Evolutionary conservation across 2,329 filamentous ascomycete genomes (phyloP), one percentile per base, ranked within the genome.

Genomic region (Xylariaceae sp.): DNA sequence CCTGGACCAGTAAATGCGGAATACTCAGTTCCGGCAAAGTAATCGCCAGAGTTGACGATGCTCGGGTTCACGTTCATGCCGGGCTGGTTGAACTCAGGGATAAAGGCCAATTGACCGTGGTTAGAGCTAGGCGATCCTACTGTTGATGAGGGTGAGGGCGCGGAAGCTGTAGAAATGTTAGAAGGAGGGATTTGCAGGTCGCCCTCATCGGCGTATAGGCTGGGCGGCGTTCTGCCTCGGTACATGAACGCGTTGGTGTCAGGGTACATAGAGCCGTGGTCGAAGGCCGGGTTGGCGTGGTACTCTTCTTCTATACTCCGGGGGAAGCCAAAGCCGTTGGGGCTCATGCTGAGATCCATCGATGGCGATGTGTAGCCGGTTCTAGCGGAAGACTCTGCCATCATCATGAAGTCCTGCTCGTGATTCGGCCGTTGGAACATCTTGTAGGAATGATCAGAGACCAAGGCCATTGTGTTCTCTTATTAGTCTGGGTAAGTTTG

Each of bases 101-200:
- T 79, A 67, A 78, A 77, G 62, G 82, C 82, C 64, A 81, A 74
- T 65, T 82, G 82, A 58, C 81, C 80, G 68, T 82, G 80, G 63
- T 82, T 80, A 1, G 85, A 86, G 67, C 85, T 83, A 30, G 87
- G 87, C 18, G 87, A 89, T 58, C 85, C 85, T 62, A 86, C 82
- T 56, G 83, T 84, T 7, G 87, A 89, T 1, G 86, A 88, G 5
- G 86, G 78, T 3, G 87, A 89, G 55, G 77, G 82, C 58, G 74
- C 86, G 60, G 83, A 88, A 23, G 79, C 80, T 61, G 81, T 85
- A 62, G 80, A 90, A 62, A 81, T 79, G 69, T 80, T 84, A 55
- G 80, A 87, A 35, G 80, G 82, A 13, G 80, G 78, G 23, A 81
- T 69, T 60, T 75, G 74, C 69, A 80, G 71, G 17, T 83, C 80